Conservation (phyloP, 2,329 filamentous ascomycete species). For the Didymella arachidicola region DNA sequence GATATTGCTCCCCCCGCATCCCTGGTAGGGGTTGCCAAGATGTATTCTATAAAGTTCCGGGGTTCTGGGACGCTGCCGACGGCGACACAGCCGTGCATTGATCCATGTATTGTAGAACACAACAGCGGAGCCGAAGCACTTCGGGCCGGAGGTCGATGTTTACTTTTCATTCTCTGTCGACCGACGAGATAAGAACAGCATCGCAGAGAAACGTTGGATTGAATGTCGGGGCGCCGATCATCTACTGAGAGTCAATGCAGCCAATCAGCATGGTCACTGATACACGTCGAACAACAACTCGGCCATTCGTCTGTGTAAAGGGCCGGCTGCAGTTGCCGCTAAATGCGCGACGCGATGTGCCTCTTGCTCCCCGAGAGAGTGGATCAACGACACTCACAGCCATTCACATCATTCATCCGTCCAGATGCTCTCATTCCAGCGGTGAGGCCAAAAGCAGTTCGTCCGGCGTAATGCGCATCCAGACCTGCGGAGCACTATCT, state of each 20-base stretch:
- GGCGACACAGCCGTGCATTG: conserved; percentile 6
- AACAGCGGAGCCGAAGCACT: conserved; percentile 19
- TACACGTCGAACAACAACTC: conserved; percentile 22
- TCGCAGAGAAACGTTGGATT: conserved; percentile 19
- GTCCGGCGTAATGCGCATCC: background rate
- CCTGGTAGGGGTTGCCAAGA: conserved; percentile 12
- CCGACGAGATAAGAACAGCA: conserved; percentile 8
- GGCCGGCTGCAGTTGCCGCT: conserved; percentile 23
- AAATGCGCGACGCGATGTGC: conserved; percentile 11
- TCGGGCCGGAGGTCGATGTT: background rate
- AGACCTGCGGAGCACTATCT: conserved; percentile 17
- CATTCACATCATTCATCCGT: background rate
- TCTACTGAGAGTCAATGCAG: conserved; percentile 17
- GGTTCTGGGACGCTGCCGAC: conserved; percentile 20
- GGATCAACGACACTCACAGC: conserved; percentile 10
- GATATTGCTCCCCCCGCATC: conserved; percentile 20
- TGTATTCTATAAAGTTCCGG: conserved; percentile 6
- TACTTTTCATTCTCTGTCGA: background rate
- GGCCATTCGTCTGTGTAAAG: conserved; percentile 28
- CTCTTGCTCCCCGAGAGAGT: conserved; percentile 6
- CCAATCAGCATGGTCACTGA: conserved; percentile 22
- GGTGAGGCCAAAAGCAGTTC: conserved; percentile 9
- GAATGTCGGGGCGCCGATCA: conserved; percentile 25
- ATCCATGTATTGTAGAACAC: conserved; percentile 18
- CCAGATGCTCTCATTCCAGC: conserved; percentile 18